Evolutionary conservation across 495 filamentous ascomycete genomes (phyloP).

Genomic region (Saxophila tyrrhenica): DNA sequence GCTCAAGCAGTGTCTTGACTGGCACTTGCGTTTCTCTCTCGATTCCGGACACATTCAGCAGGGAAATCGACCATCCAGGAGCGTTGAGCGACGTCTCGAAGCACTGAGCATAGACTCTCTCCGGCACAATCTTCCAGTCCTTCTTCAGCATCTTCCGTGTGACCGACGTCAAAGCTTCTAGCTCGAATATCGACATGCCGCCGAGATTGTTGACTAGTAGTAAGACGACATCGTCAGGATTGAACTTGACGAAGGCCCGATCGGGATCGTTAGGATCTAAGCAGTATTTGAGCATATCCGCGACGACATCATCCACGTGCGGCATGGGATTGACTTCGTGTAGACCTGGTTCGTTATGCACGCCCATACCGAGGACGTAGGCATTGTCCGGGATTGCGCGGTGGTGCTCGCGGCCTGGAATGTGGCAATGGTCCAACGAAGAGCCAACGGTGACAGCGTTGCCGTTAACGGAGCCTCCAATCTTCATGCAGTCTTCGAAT

Average conservation of each 20-base stretch:
- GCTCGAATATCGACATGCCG: slow-evolving; percentile 49
- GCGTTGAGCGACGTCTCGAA: slow-evolving; percentile 53
- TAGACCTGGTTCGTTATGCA: slow-evolving; percentile 51
- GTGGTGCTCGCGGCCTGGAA: slow-evolving; percentile 47
- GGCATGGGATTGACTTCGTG: slow-evolving; percentile 45
- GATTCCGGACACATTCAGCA: slow-evolving; percentile 42
- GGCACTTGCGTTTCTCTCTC: slow-evolving; percentile 34
- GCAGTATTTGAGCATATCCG: slow-evolving; percentile 41
- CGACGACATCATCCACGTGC: slow-evolving; percentile 41
- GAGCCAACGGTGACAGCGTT: slow-evolving; percentile 50
- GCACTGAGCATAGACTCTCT: slow-evolving; percentile 33
- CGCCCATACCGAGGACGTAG: slow-evolving; percentile 48
- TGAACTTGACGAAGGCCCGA: slow-evolving; percentile 48
- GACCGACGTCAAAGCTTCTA: slow-evolving; percentile 45
- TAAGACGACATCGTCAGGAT: slow-evolving; percentile 41
- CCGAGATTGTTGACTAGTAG: slow-evolving; percentile 53
- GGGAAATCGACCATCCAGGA: slow-evolving; percentile 49
- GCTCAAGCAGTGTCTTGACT: slow-evolving; percentile 38
- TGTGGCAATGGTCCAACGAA: slow-evolving; percentile 53
- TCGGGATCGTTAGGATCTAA: slow-evolving; percentile 45
- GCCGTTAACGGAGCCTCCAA: slow-evolving; percentile 42
- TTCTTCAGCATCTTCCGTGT: slow-evolving; percentile 41
- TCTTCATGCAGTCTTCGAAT: slow-evolving; percentile 44
- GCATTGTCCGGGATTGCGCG: slow-evolving; percentile 37
- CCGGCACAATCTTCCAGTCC: slow-evolving; percentile 34